phyloP scores from a whole-genome alignment of 495 filamentous ascomycete genomes.

The Rusavskia elegans region DNA sequence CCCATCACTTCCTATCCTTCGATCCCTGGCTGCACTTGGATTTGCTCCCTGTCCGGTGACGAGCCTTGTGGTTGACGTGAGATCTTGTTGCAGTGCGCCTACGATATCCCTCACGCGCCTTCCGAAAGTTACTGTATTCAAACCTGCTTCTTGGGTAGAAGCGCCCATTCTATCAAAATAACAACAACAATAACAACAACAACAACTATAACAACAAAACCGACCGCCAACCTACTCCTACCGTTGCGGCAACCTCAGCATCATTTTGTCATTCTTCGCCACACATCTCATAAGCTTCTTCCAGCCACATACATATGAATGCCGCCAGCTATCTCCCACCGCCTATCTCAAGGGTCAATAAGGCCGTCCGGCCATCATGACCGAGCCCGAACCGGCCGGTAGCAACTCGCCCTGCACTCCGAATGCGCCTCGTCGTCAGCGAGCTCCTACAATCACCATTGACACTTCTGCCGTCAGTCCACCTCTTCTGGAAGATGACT shows the following conservation, averaged over 20 bases:
- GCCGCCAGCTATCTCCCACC: not conserved
- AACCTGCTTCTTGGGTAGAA: not conserved
- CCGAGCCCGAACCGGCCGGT: conserved; percentile 10
- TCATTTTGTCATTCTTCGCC: not conserved
- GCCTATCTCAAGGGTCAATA: not conserved
- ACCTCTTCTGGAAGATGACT: conserved; percentile 16
- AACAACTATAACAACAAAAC: no score
- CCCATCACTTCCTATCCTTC: no score
- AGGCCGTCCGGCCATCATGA: conserved; percentile 5
- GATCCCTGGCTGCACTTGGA: no score
- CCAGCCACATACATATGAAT: not conserved
- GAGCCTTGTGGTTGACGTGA: no score
- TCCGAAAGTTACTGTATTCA: not conserved
- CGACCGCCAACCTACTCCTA: not conserved
- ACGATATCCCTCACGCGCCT: not conserved
- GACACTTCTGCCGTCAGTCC: conserved; percentile 53
- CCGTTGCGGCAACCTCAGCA: no score
- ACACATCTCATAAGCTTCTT: not conserved
- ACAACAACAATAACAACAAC: no score
- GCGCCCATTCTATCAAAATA: not conserved
- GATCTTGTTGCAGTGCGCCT: not conserved
- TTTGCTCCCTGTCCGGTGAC: no score
- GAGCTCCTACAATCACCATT: conserved; percentile 57
- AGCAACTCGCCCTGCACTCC: conserved; percentile 1
- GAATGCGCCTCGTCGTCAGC: conserved; percentile 16